phyloP scores from a whole-genome alignment of 768 basidiomycete genomes.

The Macrolepiota dolichaula region DNA sequence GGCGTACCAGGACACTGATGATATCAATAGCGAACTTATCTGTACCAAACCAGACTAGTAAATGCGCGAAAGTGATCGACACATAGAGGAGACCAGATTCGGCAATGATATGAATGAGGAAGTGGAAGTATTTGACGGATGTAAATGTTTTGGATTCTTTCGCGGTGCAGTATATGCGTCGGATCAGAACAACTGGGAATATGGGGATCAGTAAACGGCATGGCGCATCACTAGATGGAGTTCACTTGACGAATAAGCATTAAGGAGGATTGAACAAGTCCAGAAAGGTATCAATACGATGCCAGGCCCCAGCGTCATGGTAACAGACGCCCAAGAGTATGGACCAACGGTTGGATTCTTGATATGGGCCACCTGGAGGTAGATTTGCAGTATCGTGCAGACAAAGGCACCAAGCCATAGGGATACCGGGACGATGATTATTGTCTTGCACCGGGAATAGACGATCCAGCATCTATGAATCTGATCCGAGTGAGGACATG shows the following conservation, averaged over 20 bases:
- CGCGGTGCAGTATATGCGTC: neutral
- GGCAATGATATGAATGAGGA: neutral
- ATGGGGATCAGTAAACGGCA: neutral
- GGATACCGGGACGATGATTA: neutral
- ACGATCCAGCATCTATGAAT: neutral
- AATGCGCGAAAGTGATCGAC: neutral
- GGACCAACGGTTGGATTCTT: neutral
- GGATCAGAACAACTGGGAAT: neutral
- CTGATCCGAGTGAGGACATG: neutral
- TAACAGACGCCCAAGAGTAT: neutral
- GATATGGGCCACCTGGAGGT: neutral
- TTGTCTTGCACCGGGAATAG: neutral
- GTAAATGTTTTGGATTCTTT: neutral
- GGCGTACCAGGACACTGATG: neutral
- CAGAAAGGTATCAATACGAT: slow-evolving; percentile 2
- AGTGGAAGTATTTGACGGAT: neutral
- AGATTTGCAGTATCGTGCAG: neutral
- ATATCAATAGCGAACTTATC: neutral
- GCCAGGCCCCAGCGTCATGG: neutral
- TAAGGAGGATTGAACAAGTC: neutral
- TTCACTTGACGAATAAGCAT: neutral
- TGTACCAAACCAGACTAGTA: neutral
- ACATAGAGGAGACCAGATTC: neutral
- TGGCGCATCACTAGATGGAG: neutral
- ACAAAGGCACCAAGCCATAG: neutral